Conservation (phyloP, 495 filamentous ascomycete species). For the Penicillium herquei region DNA sequence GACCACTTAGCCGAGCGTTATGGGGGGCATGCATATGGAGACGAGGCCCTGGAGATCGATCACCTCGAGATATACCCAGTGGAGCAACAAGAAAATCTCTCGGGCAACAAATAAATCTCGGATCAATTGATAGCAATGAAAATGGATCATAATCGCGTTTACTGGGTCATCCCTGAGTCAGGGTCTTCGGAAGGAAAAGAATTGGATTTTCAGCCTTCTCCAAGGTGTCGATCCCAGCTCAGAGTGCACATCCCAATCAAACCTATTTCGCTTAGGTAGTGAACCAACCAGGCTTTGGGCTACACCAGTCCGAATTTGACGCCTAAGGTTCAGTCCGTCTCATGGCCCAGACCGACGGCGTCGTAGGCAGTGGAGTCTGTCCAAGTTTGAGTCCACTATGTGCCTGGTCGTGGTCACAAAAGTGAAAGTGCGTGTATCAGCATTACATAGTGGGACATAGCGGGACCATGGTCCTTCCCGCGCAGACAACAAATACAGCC, state of each 20-base stretch:
- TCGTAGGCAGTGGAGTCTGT: conserved; percentile 14
- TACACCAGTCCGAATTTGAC: background rate
- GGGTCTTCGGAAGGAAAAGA: background rate
- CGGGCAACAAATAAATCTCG: no score
- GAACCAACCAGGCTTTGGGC: background rate
- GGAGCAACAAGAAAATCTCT: no score
- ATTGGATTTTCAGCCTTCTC: background rate
- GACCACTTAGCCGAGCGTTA: no score
- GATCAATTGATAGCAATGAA: no score
- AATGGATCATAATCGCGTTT: no score
- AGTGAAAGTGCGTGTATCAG: conserved; percentile 20
- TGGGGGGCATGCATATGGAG: no score
- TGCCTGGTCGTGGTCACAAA: conserved; percentile 26
- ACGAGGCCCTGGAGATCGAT: no score
- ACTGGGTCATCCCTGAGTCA: background rate
- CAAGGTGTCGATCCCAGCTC: background rate
- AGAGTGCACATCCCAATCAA: conserved; percentile 31
- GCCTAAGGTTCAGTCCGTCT: conserved; percentile 23
- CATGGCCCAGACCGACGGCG: conserved; percentile 29
- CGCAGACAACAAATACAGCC: background rate
- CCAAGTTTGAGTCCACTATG: background rate
- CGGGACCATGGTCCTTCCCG: conserved; percentile 14
- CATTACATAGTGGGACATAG: background rate
- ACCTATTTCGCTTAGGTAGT: background rate
- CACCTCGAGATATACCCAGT: no score